phyloP scores from a whole-genome alignment of 2,329 filamentous ascomycete species.

The Calonectria pseudoturangicola region DNA sequence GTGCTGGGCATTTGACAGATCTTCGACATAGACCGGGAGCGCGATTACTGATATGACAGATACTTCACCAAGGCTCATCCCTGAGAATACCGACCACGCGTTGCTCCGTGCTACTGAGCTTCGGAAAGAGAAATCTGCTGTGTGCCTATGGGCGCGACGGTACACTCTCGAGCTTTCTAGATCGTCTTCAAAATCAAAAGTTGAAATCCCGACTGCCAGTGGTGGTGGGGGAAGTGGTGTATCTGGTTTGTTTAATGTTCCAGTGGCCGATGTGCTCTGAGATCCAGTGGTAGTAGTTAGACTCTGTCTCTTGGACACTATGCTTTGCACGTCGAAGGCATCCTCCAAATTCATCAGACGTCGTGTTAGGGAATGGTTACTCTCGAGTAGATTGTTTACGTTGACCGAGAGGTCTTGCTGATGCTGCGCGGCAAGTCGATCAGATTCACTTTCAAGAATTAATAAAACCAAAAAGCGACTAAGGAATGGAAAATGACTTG shows the following conservation, averaged over 20 bases:
- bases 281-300: neutral
- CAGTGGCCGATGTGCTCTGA: neutral
- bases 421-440: neutral
- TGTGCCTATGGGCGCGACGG: neutral
- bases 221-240: neutral
- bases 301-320: slow-evolving; percentile 26
- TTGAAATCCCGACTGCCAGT: neutral
- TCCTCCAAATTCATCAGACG: slow-evolving; percentile 35
- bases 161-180: neutral
- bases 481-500: neutral
- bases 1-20: slow-evolving; percentile 3
- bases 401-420: slow-evolving; percentile 7
- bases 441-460: neutral
- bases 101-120: neutral
- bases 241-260: neutral
- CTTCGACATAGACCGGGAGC: neutral
- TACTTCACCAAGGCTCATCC: neutral
- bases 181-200: neutral
- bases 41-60: slow-evolving; percentile 11
- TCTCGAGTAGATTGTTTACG: slow-evolving; percentile 33
- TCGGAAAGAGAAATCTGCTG: slow-evolving; percentile 9
- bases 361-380: neutral
- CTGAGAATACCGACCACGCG: slow-evolving; percentile 10
- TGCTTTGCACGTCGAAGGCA: neutral
- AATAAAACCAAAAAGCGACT: too few relatives aligned